Conservation (phyloP, 352 stramenopile genomes). For the Pythium monospermum region DNA sequence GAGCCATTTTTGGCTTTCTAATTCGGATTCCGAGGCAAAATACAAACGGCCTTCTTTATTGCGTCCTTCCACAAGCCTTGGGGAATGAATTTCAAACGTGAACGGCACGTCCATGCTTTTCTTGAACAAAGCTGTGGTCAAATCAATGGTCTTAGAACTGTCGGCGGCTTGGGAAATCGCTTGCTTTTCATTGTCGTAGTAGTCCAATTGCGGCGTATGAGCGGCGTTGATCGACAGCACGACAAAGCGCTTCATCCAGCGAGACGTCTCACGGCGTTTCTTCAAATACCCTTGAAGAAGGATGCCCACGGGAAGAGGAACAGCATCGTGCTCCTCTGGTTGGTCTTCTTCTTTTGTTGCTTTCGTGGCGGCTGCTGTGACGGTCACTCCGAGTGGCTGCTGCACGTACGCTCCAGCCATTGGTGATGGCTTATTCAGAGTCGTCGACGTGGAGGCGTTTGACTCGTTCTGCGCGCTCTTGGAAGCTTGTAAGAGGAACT, state of each 20-base stretch:
- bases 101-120: constrained; percentile 76
- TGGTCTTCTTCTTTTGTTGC: constrained; percentile 7
- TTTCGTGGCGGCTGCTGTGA: too few species aligned
- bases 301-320: background rate
- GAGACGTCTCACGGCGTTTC: constrained; percentile 74
- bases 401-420: too few species aligned
- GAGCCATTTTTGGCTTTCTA: constrained; percentile 89
- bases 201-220: constrained; percentile 47
- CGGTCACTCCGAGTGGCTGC: too few species aligned
- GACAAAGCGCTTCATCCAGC: constrained; percentile 77
- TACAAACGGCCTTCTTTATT: constrained; percentile 88
- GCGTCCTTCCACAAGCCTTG: constrained; percentile 63
- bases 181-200: constrained; percentile 59
- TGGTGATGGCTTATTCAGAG: too few species aligned
- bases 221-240: constrained; percentile 41
- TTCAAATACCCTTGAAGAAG: constrained; percentile 41
- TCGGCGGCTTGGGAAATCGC: constrained; percentile 27
- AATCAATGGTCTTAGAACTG: constrained; percentile 53
- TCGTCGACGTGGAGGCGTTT: background rate
- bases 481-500: constrained; percentile 41
- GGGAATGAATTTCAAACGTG: constrained; percentile 89
- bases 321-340: constrained; percentile 15
- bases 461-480: constrained; percentile 15
- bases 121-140: constrained; percentile 66
- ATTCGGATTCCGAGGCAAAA: constrained; percentile 77